Evolutionary conservation across 495 filamentous ascomycete genomes (phyloP), one percentile per base, ranked within the genome.

Genomic region (Podospora pseudopauciseta): DNA sequence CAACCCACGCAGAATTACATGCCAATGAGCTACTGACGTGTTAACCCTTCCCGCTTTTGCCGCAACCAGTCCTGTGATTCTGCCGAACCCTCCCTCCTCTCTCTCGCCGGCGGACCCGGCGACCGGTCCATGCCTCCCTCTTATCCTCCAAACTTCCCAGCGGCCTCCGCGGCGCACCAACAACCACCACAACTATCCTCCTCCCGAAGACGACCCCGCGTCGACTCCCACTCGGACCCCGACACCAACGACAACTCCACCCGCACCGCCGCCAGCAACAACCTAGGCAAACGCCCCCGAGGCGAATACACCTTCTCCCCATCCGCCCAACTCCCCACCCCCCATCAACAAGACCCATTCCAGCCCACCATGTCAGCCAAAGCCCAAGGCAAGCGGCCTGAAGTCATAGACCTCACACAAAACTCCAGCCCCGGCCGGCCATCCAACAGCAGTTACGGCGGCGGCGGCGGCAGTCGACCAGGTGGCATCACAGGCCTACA

Each of bases 401-500:
- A 82, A 68, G 49, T 77, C 28, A 73, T 80, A 64, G 79, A 81
- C 72, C 72, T 80, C 73, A 80, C 81, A 58, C 34, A 44, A 67
- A 60, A 19, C 66, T 6, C 60, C 58, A 27, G n/a, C 5, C n/a
- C 9, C 34, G 32, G 53, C 58, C 60, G 44, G 60, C 58, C 32
- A 63, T n/a, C n/a, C 58, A 55, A 28, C 28, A 27, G 16, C 27
- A 65, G 26, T 39, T 49, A 59, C 57, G 19, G 32, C 68, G 53
- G 19, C 61, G 53, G 49, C 68, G 53, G 19, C 61, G 53, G 49
- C 57, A 13, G 32, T 27, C 65, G 62, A 30, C 58, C 67, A 26
- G 55, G 60, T 60, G 65, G 71, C 64, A 63, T 61, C 3, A 67
- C 77, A 18, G 77, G 76, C 68, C 82, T 88, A 68, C 82, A 87